Base-by-base conservation (phyloP, 225 moss, liverwort and hornwort genomes). In the Neckera pumila region DNA sequence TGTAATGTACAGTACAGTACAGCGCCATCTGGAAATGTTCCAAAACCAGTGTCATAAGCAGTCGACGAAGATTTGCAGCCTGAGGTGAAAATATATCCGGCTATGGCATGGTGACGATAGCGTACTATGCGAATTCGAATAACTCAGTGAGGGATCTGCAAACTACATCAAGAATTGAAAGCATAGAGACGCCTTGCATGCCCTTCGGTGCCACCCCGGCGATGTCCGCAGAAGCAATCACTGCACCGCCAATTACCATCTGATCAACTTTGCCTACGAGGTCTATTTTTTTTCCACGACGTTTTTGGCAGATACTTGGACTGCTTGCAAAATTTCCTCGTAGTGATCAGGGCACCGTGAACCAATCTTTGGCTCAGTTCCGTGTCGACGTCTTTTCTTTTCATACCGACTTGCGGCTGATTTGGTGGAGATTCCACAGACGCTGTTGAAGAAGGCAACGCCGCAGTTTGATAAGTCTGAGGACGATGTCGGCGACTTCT, bases 171-270 rank as follows among this genome's bases (percentile, higher is more conserved):
- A 49, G 49, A 49, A 49, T 49, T 49, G 49, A 49, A 49, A 49
- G 49, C 49, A 49, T 13, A 49, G 14, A 12, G 53, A 16, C 53
- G 53, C 53, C 53, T 53, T 53, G 45, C 45, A 45, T 45, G 47
- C 8, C 47, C 47, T 12, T 47, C 47, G 47, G 7, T 47, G 16
- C 53, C 15, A 53, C 53, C 89, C 96, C 47, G 45, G 45, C 19
- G 96, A 96, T 67, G 96, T 95, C 56, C 95, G 95, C n/a, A n/a
- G n/a, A n/a, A n/a, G n/a, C n/a, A n/a, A n/a, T 53, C 93, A 92
- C 77, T 94, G 94, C 84, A 83, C 85, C 45, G 8, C 45, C 45
- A 45, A 45, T 45, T 45, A 6, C 45, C 92, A 93, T 31, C 89
- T 85, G 21, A 90, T 96, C 79, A 93, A 92, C 65, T 80, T 64